These are phyloP conservation scores for Aphelidium insulamus DNA, from an alignment of 371 early-diverging fungal genomes.

Conservation along the genomic window DNA sequence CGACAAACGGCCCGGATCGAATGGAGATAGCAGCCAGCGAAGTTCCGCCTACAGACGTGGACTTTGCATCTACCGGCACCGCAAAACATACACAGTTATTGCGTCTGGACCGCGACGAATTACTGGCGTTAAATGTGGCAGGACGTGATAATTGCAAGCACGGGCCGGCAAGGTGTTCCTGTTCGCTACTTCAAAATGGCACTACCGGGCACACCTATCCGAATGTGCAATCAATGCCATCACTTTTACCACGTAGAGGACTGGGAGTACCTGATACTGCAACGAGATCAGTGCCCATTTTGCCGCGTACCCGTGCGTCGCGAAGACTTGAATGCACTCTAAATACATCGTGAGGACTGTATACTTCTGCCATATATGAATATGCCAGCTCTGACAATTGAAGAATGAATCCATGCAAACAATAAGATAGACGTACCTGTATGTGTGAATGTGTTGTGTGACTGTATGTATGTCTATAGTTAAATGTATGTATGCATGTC, in stretches of 20 bases:
- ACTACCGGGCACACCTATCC: constrained; percentile 9
- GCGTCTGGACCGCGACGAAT: constrained; percentile 2
- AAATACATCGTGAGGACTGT: no score
- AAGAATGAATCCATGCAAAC: no score
- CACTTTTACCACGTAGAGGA: constrained; percentile 23
- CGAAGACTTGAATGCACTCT: no score
- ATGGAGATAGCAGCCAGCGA: constrained; percentile 1
- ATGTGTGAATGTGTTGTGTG: no score
- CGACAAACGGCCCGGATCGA: background rate
- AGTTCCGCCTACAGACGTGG: background rate
- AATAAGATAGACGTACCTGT: no score
- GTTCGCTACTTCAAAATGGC: constrained; percentile 10
- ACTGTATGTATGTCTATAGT: no score
- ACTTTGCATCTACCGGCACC: background rate
- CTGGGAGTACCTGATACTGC: constrained; percentile 15
- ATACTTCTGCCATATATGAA: no score
- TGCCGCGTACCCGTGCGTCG: no score
- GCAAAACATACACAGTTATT: constrained; percentile 4
- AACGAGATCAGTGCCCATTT: constrained; percentile 18
- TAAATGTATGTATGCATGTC: no score
- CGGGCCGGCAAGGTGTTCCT: constrained; percentile 8
- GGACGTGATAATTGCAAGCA: constrained; percentile 11
- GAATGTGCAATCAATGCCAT: constrained; percentile 14
- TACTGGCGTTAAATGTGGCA: constrained; percentile 6
- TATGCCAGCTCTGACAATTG: no score